Evolutionary conservation across 805 yeast species (phyloP).

Genomic region (Wickerhamiella qilinensis): DNA sequence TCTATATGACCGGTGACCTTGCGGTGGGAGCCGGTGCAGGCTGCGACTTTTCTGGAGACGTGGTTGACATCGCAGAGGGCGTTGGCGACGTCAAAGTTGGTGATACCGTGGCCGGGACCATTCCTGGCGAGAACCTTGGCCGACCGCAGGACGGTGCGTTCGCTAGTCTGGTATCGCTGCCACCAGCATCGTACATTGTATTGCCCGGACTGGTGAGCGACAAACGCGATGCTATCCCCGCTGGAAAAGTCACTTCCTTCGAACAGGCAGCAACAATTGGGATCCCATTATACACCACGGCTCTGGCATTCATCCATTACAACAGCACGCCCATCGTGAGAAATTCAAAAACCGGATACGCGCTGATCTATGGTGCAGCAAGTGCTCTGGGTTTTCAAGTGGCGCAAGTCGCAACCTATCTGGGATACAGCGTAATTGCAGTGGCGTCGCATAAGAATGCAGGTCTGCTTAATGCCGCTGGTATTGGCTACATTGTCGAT

Average conservation of each 20-base stretch:
- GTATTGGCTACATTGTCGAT: conserved; percentile 39
- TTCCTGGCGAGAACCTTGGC: conserved; percentile 30
- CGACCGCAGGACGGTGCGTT: conserved; percentile 38
- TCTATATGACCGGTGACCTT: conserved; percentile 29
- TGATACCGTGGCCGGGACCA: conserved; percentile 28
- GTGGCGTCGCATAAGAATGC: conserved; percentile 36
- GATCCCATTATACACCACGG: conserved; percentile 36
- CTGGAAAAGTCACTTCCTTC: conserved; percentile 31
- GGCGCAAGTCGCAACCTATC: conserved; percentile 40
- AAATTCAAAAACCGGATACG: conserved; percentile 10
- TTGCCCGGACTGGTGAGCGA: conserved; percentile 12
- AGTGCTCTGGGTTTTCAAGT: conserved; percentile 43
- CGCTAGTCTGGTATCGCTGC: conserved; percentile 34
- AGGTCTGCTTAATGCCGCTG: conserved; percentile 27
- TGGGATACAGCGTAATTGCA: conserved; percentile 32
- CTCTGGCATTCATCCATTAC: conserved; percentile 23
- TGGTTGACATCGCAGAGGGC: conserved; percentile 33
- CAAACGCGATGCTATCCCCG: conserved; percentile 19
- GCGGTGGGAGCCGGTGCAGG: conserved; percentile 41
- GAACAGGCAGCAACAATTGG: conserved; percentile 53
- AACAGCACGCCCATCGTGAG: conserved; percentile 19
- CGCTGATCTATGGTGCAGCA: conserved; percentile 32
- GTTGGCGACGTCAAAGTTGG: conserved; percentile 22
- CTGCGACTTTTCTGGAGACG: conserved; percentile 43
- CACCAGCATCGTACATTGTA: conserved; percentile 22